phyloP scores from a whole-genome alignment of 768 basidiomycete genomes.

The Psilocybe azurescens region DNA sequence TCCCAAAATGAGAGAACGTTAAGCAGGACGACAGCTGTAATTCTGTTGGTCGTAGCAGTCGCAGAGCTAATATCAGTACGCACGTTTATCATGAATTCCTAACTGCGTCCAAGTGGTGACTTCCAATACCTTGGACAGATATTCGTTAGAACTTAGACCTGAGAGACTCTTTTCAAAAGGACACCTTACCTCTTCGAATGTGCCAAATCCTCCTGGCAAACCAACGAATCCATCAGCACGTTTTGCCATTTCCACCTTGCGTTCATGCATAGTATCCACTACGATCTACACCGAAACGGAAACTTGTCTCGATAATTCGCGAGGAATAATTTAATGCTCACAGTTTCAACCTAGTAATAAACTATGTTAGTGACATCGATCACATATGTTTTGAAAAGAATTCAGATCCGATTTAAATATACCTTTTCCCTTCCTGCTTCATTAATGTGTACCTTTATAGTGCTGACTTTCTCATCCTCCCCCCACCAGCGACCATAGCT shows the following conservation, averaged over 20 bases:
- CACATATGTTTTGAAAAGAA: neutral
- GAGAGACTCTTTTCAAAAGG: neutral
- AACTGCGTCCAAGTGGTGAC: slow-evolving; percentile 95
- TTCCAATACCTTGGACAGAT: slow-evolving; percentile 71
- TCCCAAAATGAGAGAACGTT: slow-evolving; percentile 88
- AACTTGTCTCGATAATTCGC: neutral
- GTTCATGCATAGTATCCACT: slow-evolving; percentile 85
- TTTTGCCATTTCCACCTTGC: slow-evolving; percentile 91
- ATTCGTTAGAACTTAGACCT: slow-evolving; percentile 5
- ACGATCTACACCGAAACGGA: slow-evolving; percentile 51
- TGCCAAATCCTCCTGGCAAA: slow-evolving; percentile 93
- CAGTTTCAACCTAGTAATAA: slow-evolving; percentile 34
- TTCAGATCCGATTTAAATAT: neutral
- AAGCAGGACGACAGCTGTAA: slow-evolving; percentile 79
- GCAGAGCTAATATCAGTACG: slow-evolving; percentile 22
- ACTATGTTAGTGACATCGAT: neutral
- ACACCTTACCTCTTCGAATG: slow-evolving; percentile 82
- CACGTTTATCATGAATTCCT: slow-evolving; percentile 86
- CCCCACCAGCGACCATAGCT: slow-evolving; percentile 72
- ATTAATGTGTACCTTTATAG: slow-evolving; percentile 17
- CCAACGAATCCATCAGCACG: slow-evolving; percentile 82
- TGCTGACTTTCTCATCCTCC: slow-evolving; percentile 54
- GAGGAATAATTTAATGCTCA: slow-evolving; percentile 15
- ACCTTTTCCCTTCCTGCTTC: slow-evolving; percentile 35
- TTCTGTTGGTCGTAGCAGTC: neutral